Evolutionary conservation across 2,329 filamentous ascomycete species (phyloP), one percentile per base, ranked within the genome.

Genomic region (Gnomoniopsis smithogilvyi): DNA sequence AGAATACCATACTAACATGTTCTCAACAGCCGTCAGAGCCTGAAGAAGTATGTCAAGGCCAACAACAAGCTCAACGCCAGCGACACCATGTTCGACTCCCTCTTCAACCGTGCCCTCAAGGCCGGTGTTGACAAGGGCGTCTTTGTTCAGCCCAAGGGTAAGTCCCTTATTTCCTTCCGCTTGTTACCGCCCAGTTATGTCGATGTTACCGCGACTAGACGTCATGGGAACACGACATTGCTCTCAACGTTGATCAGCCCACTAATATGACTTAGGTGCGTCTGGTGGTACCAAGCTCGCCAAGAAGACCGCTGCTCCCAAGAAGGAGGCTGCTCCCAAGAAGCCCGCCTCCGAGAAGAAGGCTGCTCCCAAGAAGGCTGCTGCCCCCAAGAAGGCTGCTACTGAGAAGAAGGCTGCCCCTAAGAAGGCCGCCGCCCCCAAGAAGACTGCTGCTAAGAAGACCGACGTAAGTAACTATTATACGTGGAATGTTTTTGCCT

Each of bases 201-300:
- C 19, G 3, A 12, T 17, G 2, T 22, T 34, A n/a, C 33, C 17
- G 11, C 14, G n/a, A 19, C 14, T 36, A 36, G 43, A 54, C 36
- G 7, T 38, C 30, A n/a, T 11, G 15, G 3, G 22, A 19, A 22
- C 24, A 17, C 14, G 12, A 21, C 21, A 26, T 30, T 19, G 10
- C 34, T 26, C 43, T 45, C 17, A 19, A 19, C 21, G 41, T 21
- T 19, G 14, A 30, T 6, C 17, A 22, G 2, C 7, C 6, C 3
- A 24, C 57, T 60, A 34, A 60, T 38, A 51, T 6, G 11, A 21
- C 43, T 11, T 41, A 92, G 89, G 90, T 69, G 83, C 91, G 61
- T 96, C 92, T 64, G 92, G 92, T 62, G 90, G 91, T 66, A 92
- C 95, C 76, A 96, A 96, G 88, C 88, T 96, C 62, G 89, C 89